Evolutionary conservation across 2,329 filamentous ascomycete genomes (phyloP), one percentile per base, ranked within the genome.

Genomic region (Botrytis tulipae): DNA sequence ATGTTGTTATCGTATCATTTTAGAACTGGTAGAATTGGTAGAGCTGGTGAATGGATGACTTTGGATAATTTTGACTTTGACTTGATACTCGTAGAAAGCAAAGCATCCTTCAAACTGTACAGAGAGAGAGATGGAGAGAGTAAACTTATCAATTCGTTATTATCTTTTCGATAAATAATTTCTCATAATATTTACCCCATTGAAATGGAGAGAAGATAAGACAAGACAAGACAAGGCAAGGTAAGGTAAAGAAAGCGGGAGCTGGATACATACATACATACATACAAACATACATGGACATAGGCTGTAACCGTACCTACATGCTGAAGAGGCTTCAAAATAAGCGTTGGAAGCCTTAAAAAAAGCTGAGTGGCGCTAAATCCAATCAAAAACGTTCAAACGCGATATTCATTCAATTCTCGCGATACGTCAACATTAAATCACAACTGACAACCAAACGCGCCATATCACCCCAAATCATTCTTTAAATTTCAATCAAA

Each of bases 301-400:
- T 14, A 57, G n/a, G 37, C 60, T 20, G 25, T 62, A 51, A 51
- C 12, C 25, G 10, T 54, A 54, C 48, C 12, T n/a, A 37, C 63
- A 48, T 62, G 60, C 60, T 62, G 60, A n/a, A 51, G 22, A n/a
- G 51, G 32, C 29, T 66, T 44, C 29, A 37, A 35, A 48, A 48
- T 65, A 40, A 29, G 35, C 40, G 40, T 61, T 46, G 42, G 3
- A 71, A 37, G 69, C 62, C 48, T 59, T 59, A 37, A 68, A 62
- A 62, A 62, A 62, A 62, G 35, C 29, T 68, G 51, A 57, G 32
- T 70, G 57, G 37, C 71, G 59, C 71, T 73, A 73, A 73, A 70
- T 59, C 71, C 35, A 73, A 70, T 70, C 29, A 51, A 16, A 70
- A 61, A 61, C 42, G n/a, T 73, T 46, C 60, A 67, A 59, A 73